phyloP scores from a whole-genome alignment of 306 rosid genomes.

The Lotus japonicus region DNA sequence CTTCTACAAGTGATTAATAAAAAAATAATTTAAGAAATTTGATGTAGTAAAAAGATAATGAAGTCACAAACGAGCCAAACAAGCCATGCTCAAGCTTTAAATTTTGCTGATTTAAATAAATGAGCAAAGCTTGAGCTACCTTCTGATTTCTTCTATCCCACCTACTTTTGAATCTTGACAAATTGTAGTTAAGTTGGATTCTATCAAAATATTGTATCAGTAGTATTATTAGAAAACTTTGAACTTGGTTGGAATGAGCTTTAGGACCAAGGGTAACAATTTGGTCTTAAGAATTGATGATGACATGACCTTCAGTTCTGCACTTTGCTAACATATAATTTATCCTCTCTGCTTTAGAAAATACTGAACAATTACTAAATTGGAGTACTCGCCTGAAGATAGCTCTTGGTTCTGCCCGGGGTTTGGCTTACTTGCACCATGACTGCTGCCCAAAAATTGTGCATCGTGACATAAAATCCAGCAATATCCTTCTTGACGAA shows the following conservation, averaged over 20 bases:
- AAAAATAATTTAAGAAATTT: too few relatives aligned
- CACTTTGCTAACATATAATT: neutral
- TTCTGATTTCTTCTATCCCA: neutral
- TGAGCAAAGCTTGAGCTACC: too few relatives aligned
- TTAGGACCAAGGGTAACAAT: too few relatives aligned
- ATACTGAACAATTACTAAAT: conserved; percentile 34
- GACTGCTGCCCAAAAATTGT: conserved; percentile 79
- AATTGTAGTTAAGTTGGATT: neutral
- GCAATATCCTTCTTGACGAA: conserved; percentile 79
- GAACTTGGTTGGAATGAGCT: too few relatives aligned
- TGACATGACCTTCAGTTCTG: neutral
- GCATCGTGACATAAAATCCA: conserved; percentile 84
- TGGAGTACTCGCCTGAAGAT: conserved; percentile 69
- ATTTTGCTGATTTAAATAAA: too few relatives aligned
- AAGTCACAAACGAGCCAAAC: too few relatives aligned
- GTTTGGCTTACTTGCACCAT: conserved; percentile 76
- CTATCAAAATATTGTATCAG: neutral
- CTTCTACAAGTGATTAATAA: too few relatives aligned
- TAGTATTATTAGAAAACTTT: neutral
- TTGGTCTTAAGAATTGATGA: neutral
- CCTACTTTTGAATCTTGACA: neutral
- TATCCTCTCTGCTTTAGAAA: conserved; percentile 10
- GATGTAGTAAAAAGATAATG: too few relatives aligned
- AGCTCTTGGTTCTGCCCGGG: conserved; percentile 89
- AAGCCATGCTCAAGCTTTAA: too few relatives aligned